Base-by-base conservation (phyloP, 495 filamentous ascomycete species). In the Penicillium parvum region DNA sequence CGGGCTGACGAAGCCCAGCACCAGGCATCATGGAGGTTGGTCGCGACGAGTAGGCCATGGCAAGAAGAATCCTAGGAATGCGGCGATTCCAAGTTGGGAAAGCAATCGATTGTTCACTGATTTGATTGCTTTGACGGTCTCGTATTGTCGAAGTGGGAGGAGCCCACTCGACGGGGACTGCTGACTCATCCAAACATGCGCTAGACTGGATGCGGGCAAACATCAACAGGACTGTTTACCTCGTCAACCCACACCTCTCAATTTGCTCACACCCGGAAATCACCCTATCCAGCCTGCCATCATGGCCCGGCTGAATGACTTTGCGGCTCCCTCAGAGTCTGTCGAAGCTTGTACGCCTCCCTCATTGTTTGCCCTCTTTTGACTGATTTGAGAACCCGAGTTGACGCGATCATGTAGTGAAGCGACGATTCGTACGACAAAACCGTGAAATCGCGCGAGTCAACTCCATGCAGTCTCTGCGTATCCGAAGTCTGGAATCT, bases 271-370 rank as follows among this genome's bases (percentile, higher is more conserved):
- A 35, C 4, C 37, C 17, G 16, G 12, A 20, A 19, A 43, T 16
- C 16, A 20, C n/a, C 28, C 28, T 30, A 4, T 10, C 8, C n/a
- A n/a, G n/a, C n/a, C 8, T 30, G 28, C 45, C 37, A 61, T 11
- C 47, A 96, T 97, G 91, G 91, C 91, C 62, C 78, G 91, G 61
- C 76, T 97, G 57, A 96, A 96, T 71, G 92, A 96, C 64, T 75
- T 78, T 32, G 56, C 74, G 36, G 71, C 80, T 58, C 71, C 81
- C 20, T 57, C 72, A 40, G 91, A 96, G 63, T 84, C 77, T 26
- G 66, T 95, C 49, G 91, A 96, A 47, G 80, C 79, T 48, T 71
- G 90, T 95, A 74, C 66, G 89, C 81, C 7, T 0, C 19, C 14
- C 16, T 17, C 7, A 7, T 8, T 16, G 14, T 26, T 14, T 15